Evolutionary conservation across 177 flowering plant species (phyloP), one percentile per base, ranked within the genome.

Genomic region (Viscum album): DNA sequence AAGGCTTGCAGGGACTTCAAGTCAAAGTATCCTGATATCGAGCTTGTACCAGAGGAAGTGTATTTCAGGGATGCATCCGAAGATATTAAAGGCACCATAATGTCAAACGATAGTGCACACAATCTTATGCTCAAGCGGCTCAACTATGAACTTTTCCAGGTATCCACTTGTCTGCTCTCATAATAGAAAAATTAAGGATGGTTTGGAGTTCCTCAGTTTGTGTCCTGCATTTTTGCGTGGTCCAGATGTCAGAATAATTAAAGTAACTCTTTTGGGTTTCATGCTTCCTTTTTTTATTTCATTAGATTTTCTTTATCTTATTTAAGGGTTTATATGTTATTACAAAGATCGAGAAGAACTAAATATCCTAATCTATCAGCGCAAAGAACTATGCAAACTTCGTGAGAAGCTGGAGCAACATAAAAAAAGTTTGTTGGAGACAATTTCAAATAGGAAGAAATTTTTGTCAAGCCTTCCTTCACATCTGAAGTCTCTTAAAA

Each of bases 1-100:
- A 92, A 95, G 70, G 86, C 96, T 73, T 92, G 98, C 84, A 95
- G 82, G 70, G 98, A 92, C 73, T 95, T 92, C 82, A 90, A 87
- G 80, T 85, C 99, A 0, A 95, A 92, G 78, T 81, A 92, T 82
- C 97, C 96, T 26, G 96, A 88, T 69, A 92, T 95, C 73, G 89
- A 89, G 63, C 97, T 95, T 45, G 97, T 92, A 4, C 83, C 96
- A 0, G 92, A 90, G 78, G 89, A 86, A 68, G 97, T 90, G 34
- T 90, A 88, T 75, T 81, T 81, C 68, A 83, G 78, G 7, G 83
- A 83, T 69, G 99, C 96, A 11, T 88, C 98, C 35, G 84, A 86
- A 70, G 84, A 88, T 10, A 87, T 92, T 37, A 95, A 85, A 72
- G 83, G 66, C 33, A 64, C 81, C 11, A 37, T 33, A 3, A 54